Evolutionary conservation across 441 rosid species (phyloP), one percentile per base, ranked within the genome.

Genomic region (Erodium moschatum): DNA sequence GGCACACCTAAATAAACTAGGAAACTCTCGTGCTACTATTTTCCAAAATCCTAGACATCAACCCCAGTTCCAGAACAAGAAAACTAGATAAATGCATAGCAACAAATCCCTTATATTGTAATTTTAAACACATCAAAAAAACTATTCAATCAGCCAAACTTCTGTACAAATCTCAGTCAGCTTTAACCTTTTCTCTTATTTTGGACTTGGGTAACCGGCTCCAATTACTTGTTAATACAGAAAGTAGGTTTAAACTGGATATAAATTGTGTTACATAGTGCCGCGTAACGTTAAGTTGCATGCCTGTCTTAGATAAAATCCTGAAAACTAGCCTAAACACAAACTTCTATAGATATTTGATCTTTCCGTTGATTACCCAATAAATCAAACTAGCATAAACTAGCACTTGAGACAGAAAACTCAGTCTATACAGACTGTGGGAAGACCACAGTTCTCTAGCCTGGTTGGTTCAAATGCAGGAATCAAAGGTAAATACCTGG

Each of bases 401-500:
- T 24, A 24, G 27, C 46, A 40, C 46, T 40, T 40, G 46, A 40
- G 46, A 40, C 46, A 40, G 46, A 40, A 0, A 40, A 40, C 11
- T 40, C 46, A 40, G 6, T 40, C 46, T 40, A 6, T 40, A 11
- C 46, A 40, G 11, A 6, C 46, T 6, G 46, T 40, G 46, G 46
- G 46, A 40, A 40, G 46, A 6, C 46, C 42, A 13, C 13, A 44
- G n/a, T n/a, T n/a, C 27, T 24, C 27, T 13, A 4, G 54, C 11
- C 10, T 8, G 16, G 58, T 50, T 13, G 58, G 19, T 50, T 50
- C 58, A 15, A 12, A 50, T 50, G 18, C 12, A 50, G 19, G 58
- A 48, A 50, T 18, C 8, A 48, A 56, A 27, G 7, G 24, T 24
- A 56, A 65, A 70, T 81, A 93, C 98, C 96, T 90, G 86, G 83